Evolutionary conservation across 1,139 yeast genomes (phyloP), one percentile per base, ranked within the genome.

Genomic region (Pichia sp.): DNA sequence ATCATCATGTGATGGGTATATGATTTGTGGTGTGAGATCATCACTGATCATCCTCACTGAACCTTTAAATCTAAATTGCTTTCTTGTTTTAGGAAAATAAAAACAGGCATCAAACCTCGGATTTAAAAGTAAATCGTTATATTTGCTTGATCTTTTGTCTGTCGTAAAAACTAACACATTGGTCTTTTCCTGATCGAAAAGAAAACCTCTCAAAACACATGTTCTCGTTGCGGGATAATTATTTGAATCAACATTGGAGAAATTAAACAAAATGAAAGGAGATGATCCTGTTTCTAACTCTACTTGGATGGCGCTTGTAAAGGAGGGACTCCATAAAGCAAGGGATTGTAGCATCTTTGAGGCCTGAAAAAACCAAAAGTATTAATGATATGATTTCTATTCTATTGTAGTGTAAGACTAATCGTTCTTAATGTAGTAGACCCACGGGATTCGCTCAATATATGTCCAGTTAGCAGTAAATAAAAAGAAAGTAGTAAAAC

Each of bases 61-160:
- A 8, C 95, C 95, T 44, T 80, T 72, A 51, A 86, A 69, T 54
- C 95, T 68, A 59, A 81, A 81, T 64, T 85, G 95, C 57, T 75
- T 81, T 57, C 73, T 73, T 31, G 74, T 62, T 35, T 67, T 68
- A 16, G 71, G 73, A 57, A 85, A 82, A 67, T 84, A 83, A 59
- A 84, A 85, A 47, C 86, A 85, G 2, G 88, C 85, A 64, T 85
- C 95, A 58, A 78, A 81, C 45, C 69, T 65, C 51, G 79, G 77
- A 55, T 75, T 74, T 29, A 57, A 52, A 16, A 59, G 50, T 44
- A 81, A 64, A 56, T 84, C 85, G 28, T 65, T 62, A 55, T 73
- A 73, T 61, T 86, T 86, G 43, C 65, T 65, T 72, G 83, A 78
- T 58, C 95, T 67, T 54, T 72, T 69, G 63, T 86, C 95, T 1